Percentiles rank a stretch among this genome's conserved stretches.
Evolutionary conservation across 192 early-diverging fungal species (phyloP).

Genomic region (Podila minutissima): DNA sequence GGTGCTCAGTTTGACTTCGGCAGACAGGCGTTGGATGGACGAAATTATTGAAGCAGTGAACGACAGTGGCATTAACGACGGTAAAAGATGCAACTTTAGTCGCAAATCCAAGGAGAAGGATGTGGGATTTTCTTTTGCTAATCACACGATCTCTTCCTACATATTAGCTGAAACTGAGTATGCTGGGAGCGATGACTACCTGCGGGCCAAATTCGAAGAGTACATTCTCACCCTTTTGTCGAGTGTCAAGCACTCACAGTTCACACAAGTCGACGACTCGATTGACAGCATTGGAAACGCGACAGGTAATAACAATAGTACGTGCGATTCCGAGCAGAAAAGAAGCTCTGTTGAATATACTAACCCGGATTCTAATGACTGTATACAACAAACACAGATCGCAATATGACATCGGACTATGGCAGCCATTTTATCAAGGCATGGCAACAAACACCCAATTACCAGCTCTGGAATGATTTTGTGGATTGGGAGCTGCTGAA

Average conservation of each 20-base stretch:
- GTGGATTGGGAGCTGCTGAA: slow-evolving; percentile 64
- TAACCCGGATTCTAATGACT: too few species aligned
- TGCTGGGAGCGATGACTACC: slow-evolving; percentile 81
- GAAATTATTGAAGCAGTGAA: slow-evolving; percentile 76
- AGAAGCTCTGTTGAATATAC: too few species aligned
- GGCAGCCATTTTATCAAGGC: slow-evolving; percentile 67
- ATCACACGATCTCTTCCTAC: not conserved
- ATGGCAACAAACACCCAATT: slow-evolving; percentile 76
- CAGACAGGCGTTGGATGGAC: slow-evolving; percentile 84
- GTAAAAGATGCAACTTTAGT: slow-evolving; percentile 17
- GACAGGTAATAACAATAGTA: slow-evolving; percentile 6
- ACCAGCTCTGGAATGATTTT: slow-evolving; percentile 71
- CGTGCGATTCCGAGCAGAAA: too few species aligned
- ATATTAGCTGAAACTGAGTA: slow-evolving; percentile 68
- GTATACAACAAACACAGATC: slow-evolving; percentile 20
- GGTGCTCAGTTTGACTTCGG: slow-evolving; percentile 66
- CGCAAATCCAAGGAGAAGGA: not conserved
- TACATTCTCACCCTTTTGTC: slow-evolving; percentile 76
- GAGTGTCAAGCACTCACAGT: slow-evolving; percentile 68
- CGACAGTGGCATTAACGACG: slow-evolving; percentile 63
- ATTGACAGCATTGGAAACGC: slow-evolving; percentile 29
- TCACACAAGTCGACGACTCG: slow-evolving; percentile 34
- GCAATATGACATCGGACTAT: slow-evolving; percentile 73
- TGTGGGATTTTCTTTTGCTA: not conserved
- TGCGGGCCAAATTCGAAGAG: slow-evolving; percentile 78